phyloP scores from a whole-genome alignment of 768 basidiomycete species.

The Lactarius hengduanensis region DNA sequence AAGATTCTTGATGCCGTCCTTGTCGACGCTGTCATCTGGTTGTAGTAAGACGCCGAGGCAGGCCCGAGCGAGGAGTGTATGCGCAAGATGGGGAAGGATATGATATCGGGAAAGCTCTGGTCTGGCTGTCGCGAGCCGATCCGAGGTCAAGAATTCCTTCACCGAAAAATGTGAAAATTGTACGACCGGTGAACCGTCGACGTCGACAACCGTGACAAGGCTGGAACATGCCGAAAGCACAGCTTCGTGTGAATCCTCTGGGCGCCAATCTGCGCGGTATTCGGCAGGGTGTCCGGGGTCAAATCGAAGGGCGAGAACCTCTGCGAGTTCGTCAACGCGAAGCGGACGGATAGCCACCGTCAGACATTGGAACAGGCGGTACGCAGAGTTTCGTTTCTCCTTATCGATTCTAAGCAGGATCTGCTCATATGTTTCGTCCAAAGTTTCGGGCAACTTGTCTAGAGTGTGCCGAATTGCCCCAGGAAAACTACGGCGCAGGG shows the following conservation, averaged over 20 bases:
- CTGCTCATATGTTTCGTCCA: neutral
- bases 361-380: neutral
- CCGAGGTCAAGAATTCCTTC: neutral
- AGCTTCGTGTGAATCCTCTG: neutral
- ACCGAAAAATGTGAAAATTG: constrained; percentile 1
- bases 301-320: neutral
- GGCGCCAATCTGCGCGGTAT: neutral
- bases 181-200: neutral
- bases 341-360: neutral
- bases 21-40: neutral
- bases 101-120: neutral
- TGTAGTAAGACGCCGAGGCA: neutral
- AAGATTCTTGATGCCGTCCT: neutral
- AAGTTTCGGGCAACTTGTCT: neutral
- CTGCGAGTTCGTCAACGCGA: constrained; percentile 3
- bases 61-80: neutral
- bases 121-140: neutral
- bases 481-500: neutral
- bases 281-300: neutral
- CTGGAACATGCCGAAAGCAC: neutral
- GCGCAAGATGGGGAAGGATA: neutral
- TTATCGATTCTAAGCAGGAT: neutral
- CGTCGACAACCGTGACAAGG: neutral
- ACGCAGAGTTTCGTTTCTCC: neutral
- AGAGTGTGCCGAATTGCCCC: neutral